Evolutionary conservation across 2,329 filamentous ascomycete species (phyloP).

Genomic region (Leptodontidium sp.): DNA sequence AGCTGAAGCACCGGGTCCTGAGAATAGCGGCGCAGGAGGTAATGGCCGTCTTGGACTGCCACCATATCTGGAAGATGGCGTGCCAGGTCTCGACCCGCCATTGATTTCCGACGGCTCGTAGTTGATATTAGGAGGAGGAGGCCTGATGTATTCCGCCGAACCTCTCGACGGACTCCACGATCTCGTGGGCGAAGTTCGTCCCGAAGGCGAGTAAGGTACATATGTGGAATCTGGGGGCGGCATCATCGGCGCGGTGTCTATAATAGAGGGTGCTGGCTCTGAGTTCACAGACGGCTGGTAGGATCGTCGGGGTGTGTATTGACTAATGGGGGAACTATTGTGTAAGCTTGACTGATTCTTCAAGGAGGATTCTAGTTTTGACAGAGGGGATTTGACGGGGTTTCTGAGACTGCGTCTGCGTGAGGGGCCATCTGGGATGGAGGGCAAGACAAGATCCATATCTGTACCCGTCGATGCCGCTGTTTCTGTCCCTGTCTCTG

Average conservation of each 20-base stretch:
- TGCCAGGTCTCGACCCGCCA: constrained; percentile 88
- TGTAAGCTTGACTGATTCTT: constrained; percentile 42
- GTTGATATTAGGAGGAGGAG: constrained; percentile 74
- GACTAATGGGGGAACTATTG: constrained; percentile 36
- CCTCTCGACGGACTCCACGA: constrained; percentile 64
- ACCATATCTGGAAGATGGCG: constrained; percentile 87
- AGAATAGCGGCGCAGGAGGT: constrained; percentile 87
- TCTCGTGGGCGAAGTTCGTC: constrained; percentile 61
- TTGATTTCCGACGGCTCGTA: constrained; percentile 92
- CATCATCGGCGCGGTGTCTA: constrained; percentile 67
- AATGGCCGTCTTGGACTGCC: constrained; percentile 87
- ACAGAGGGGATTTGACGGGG: constrained; percentile 49
- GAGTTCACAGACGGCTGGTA: constrained; percentile 58
- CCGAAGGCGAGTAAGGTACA: constrained; percentile 60
- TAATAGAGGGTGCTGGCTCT: constrained; percentile 58
- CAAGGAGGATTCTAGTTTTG: constrained; percentile 32
- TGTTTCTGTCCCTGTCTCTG: background rate
- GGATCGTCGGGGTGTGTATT: constrained; percentile 50
- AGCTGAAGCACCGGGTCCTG: constrained; percentile 59
- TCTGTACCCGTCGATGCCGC: constrained; percentile 43
- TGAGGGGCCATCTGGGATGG: constrained; percentile 60
- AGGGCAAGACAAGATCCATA: constrained; percentile 55
- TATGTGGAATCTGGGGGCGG: constrained; percentile 71
- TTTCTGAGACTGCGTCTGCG: constrained; percentile 48
- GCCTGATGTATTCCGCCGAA: constrained; percentile 66